Conservation (phyloP, 2,329 filamentous ascomycete genomes). For the Botrytis fabae region DNA sequence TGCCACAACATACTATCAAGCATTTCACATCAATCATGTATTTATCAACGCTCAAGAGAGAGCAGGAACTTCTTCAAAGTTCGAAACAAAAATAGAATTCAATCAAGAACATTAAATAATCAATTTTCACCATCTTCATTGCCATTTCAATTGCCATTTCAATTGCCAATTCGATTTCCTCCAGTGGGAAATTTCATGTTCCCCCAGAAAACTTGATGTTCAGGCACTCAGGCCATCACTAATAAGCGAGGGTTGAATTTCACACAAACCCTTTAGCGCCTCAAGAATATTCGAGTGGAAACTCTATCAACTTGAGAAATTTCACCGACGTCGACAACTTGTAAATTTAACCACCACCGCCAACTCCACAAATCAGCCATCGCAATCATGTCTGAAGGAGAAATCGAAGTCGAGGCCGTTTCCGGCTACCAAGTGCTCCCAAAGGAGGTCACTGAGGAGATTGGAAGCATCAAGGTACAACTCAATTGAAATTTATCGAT, state of each 20-base stretch:
- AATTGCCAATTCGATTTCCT: neutral
- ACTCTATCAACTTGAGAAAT: slow-evolving; percentile 19
- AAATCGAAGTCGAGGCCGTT: slow-evolving; percentile 86
- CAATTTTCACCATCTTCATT: neutral
- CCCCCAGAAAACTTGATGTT: neutral
- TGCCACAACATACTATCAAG: neutral
- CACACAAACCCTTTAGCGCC: slow-evolving; percentile 24
- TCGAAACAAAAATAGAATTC: neutral
- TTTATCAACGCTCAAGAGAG: neutral
- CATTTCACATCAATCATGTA: neutral
- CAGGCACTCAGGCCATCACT: slow-evolving; percentile 3
- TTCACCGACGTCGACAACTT: slow-evolving; percentile 25
- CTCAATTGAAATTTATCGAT: slow-evolving; percentile 22
- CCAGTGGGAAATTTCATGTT: neutral
- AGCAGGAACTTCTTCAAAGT: neutral
- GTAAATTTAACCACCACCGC: slow-evolving; percentile 25
- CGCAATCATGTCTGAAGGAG: slow-evolving; percentile 82
- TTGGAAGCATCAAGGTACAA: slow-evolving; percentile 85
- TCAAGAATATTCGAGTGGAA: slow-evolving; percentile 20
- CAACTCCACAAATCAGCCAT: slow-evolving; percentile 25
- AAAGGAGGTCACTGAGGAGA: slow-evolving; percentile 87
- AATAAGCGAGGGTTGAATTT: slow-evolving; percentile 23
- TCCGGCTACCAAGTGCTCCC: slow-evolving; percentile 78
- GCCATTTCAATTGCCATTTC: neutral
- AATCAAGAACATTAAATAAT: neutral